A percentile compares a stretch with the other conserved stretches of the same genome.
phyloP scores from a whole-genome alignment of 345 rosid species.

The Melaleuca alternifolia region DNA sequence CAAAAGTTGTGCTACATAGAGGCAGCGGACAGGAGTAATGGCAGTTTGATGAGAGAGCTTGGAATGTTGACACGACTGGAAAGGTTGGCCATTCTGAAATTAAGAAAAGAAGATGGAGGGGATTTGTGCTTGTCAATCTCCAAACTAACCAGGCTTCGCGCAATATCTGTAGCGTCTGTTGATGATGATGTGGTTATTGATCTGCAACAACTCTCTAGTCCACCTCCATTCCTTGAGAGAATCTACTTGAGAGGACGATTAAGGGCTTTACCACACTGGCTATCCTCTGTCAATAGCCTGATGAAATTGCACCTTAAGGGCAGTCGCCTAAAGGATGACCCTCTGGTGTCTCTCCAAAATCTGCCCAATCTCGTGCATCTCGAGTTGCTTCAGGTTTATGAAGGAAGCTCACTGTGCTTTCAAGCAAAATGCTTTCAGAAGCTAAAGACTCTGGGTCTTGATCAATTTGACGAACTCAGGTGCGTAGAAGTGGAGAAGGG shows the following conservation, averaged over 20 bases:
- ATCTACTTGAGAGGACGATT: constrained; percentile 19
- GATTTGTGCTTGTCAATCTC: constrained; percentile 16
- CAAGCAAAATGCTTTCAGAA: constrained; percentile 14
- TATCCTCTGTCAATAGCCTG: constrained; percentile 11
- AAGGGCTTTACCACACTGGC: constrained; percentile 16
- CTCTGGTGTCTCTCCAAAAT: constrained; percentile 11
- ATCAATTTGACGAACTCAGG: constrained; percentile 11
- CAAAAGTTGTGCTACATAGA: constrained; percentile 29
- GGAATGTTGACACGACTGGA: constrained; percentile 29
- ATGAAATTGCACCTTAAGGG: constrained; percentile 13
- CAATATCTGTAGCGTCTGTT: constrained; percentile 17
- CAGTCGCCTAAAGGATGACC: constrained; percentile 17
- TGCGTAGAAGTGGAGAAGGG: constrained; percentile 10
- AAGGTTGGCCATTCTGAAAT: constrained; percentile 22
- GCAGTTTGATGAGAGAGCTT: constrained; percentile 8
- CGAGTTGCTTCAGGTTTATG: constrained; percentile 13
- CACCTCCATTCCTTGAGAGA: constrained; percentile 19
- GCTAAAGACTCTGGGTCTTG: constrained; percentile 21
- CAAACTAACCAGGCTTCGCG: constrained; percentile 12
- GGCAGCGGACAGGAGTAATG: constrained; percentile 6
- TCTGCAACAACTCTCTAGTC: constrained; percentile 13
- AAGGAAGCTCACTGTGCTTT: constrained; percentile 11
- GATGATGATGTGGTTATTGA: constrained; percentile 19
- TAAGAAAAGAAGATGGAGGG: constrained; percentile 26
- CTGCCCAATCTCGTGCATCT: constrained; percentile 26